Evolutionary conservation across 2,329 filamentous ascomycete species (phyloP), one percentile per base, ranked within the genome.

Genomic region (Colletotrichum sp.): DNA sequence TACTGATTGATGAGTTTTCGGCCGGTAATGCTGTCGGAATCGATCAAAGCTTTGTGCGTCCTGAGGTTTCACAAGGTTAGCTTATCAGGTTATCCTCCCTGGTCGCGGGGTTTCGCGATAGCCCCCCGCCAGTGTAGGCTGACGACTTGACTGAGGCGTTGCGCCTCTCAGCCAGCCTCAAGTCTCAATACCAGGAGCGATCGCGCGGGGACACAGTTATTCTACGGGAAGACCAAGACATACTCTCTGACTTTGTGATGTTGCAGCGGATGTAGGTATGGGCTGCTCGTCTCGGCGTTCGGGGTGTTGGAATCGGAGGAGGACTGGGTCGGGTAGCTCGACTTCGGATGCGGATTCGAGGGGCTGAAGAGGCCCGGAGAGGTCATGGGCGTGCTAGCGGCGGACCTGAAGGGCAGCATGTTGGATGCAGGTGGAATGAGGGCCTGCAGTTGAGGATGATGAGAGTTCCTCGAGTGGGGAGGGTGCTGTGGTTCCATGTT

Each of bases 1-100:
- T 99, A 99, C 83, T 98, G 95, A 82, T 99, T 99, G 88, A 99
- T 98, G 69, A 96, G 90, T 87, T 99, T 99, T 78, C 97, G 95
- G 75, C 97, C 97, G 7, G 96, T 98, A 78, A 95, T 90, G 70
- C 92, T 92, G 84, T 99, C 96, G 78, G 96, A 93, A 82, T 99
- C 96, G 80, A 98, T 95, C 81, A 96, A 93, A 69, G 95, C 96
- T 78, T 96, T 95, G 85, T 98, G 95, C 12, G 96, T 98, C 86
- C 93, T 95, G 78, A 16, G 52, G 29, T 49, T 36, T 69, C 22
- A 61, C 59, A 52, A 52, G 27, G 29, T 76, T 63, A 76, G 74
- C 63, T 70, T 63, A 75, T 76, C 70, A 16, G 22, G 49, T 34
- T n/a, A 22, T 27, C 19, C 63, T 62, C 72, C 59, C 44, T 25